phyloP scores from a whole-genome alignment of 495 filamentous ascomycete species.

The Tuber calosporum region DNA sequence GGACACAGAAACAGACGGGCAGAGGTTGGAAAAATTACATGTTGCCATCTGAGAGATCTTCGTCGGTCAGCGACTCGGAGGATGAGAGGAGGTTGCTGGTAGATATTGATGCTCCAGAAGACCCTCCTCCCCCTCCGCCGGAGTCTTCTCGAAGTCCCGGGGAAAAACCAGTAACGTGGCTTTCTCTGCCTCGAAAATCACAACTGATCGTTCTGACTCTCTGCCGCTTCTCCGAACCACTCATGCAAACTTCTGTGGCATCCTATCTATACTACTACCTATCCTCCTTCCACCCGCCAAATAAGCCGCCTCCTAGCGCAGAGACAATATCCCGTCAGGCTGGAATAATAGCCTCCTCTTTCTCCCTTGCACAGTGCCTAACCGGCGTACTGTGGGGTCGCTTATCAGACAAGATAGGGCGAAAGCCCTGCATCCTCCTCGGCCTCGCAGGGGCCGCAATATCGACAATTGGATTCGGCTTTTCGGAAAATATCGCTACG shows the following conservation, averaged over 20 bases:
- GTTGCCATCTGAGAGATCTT: not conserved
- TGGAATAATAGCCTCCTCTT: slow-evolving; percentile 77
- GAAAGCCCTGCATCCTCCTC: slow-evolving; percentile 73
- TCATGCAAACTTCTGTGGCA: slow-evolving; percentile 79
- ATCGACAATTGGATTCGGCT: slow-evolving; percentile 73
- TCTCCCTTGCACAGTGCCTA: slow-evolving; percentile 69
- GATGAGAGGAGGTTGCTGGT: not conserved
- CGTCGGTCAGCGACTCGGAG: not conserved
- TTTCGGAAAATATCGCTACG: slow-evolving; percentile 70
- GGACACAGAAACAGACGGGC: not conserved
- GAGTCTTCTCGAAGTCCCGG: not conserved
- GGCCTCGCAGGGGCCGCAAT: slow-evolving; percentile 74
- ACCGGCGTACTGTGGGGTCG: slow-evolving; percentile 82
- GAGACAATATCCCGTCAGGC: slow-evolving; percentile 46
- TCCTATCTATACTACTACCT: slow-evolving; percentile 63
- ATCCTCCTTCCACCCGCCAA: slow-evolving; percentile 20
- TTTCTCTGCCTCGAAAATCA: slow-evolving; percentile 27
- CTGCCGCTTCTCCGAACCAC: slow-evolving; percentile 78
- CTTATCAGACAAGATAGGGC: slow-evolving; percentile 71
- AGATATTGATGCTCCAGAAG: not conserved
- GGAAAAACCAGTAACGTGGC: slow-evolving; percentile 17
- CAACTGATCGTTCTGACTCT: slow-evolving; percentile 48
- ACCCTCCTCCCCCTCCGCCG: slow-evolving; percentile 6
- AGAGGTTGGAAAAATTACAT: not conserved
- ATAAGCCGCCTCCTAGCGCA: slow-evolving; percentile 12